Base-by-base conservation (phyloP, 805 yeast genomes). In the Wickerhamiella domercqiae region DNA sequence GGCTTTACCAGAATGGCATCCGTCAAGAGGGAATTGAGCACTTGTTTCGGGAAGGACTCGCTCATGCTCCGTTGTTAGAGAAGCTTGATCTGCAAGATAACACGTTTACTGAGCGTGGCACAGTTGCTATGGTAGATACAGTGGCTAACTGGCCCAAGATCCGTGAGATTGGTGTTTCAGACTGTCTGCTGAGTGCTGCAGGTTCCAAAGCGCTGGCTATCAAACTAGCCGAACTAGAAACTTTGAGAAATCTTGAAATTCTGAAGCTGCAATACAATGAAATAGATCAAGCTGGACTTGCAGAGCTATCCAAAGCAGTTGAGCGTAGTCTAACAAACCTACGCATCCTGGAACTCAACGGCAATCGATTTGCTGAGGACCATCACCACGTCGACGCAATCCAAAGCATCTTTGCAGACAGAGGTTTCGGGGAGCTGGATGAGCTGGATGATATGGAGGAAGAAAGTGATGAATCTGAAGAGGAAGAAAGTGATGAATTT, bases 371-470 rank as follows among this genome's bases (percentile, higher is more conserved):
- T 51, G 81, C 81, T 36, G 97, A 90, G 57, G 97, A 87, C 46
- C 73, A 81, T 30, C 78, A 73, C 41, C 63, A 68, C 16, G 57
- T 90, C 39, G 79, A 73, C 38, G 58, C 62, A 37, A 71, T 87
- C 45, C 66, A 57, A 34, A 71, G 64, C 16, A 56, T 75, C 14
- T 83, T 87, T 48, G 80, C 71, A 39, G 69, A 66, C 29, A 72
- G 83, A 52, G 90, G 86, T 0, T 59, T 63, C 40, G 94, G 93
- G 43, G 87, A 78, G 55, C 63, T 90, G 24, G 94, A 87, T 51
- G 98, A 90, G 54, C 67, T 90, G 35, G 97, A 87, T 50, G 98
- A 90, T 49, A 70, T 90, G 61, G 98, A 87, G 63, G 95, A 83
- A 57, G 63, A 70, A 25, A 73, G 73, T 45, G 71, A 73, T 34